These are phyloP conservation scores for Herpotrichia juniperi DNA, from an alignment of 2,329 filamentous ascomycete genomes.

Conservation along the genomic window DNA sequence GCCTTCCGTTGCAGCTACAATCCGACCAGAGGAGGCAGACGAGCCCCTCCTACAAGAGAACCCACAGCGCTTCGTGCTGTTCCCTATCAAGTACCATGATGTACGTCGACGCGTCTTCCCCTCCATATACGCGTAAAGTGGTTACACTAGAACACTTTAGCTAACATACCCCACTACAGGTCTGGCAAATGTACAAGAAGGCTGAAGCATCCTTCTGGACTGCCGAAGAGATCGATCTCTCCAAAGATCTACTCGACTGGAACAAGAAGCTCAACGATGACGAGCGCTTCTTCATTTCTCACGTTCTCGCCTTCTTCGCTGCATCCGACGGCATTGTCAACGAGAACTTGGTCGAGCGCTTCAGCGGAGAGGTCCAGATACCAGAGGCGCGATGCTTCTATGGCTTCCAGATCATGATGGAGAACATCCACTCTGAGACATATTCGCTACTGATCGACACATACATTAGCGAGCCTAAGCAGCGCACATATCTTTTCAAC, in stretches of 20 bases:
- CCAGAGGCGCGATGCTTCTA: slow-evolving; percentile 99
- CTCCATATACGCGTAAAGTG: slow-evolving; percentile 77
- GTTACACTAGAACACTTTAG: slow-evolving; percentile 23
- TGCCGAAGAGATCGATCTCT: slow-evolving; percentile 98
- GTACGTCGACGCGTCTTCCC: slow-evolving; percentile 67
- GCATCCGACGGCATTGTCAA: slow-evolving; percentile 99
- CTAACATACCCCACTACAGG: slow-evolving; percentile 63
- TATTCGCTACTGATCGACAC: slow-evolving; percentile 99
- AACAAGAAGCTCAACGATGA: slow-evolving; percentile 97
- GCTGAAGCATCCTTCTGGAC: slow-evolving; percentile 99
- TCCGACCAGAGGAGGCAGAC: slow-evolving; percentile 71
- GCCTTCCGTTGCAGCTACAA: slow-evolving; percentile 58
- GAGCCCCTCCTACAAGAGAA: slow-evolving; percentile 97
- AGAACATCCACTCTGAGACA: slow-evolving; percentile 99
- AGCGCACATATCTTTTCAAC: slow-evolving; percentile 94
- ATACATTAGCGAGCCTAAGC: slow-evolving; percentile 97
- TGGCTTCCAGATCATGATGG: slow-evolving; percentile 99
- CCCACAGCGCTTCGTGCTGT: slow-evolving; percentile 93
- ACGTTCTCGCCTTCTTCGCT: slow-evolving; percentile 98
- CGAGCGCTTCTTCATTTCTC: slow-evolving; percentile 97
- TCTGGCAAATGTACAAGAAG: slow-evolving; percentile 99
- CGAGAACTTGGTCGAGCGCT: slow-evolving; percentile 97
- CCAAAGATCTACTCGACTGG: slow-evolving; percentile 99
- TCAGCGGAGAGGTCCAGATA: slow-evolving; percentile 95
- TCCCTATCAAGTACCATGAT: slow-evolving; percentile 99